These are phyloP conservation scores for Backusella morwellensis DNA, from an alignment of 192 early-diverging fungal species.

Conservation along the genomic window DNA sequence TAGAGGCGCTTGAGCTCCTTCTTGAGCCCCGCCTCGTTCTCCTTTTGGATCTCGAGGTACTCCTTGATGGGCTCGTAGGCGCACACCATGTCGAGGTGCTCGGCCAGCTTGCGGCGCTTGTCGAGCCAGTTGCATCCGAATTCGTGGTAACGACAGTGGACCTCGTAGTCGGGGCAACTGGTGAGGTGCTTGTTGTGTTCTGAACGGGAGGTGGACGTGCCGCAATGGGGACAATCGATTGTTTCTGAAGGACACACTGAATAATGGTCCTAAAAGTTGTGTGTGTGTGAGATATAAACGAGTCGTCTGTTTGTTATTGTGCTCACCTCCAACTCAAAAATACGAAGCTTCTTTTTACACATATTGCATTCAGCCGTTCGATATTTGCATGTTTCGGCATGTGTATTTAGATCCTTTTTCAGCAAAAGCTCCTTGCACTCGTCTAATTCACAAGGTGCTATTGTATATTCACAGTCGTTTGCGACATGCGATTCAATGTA, in stretches of 20 bases:
- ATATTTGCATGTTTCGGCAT: slow-evolving; percentile 57
- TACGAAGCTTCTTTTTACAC: slow-evolving; percentile 53
- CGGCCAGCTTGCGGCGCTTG: slow-evolving; percentile 28
- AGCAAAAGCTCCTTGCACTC: slow-evolving; percentile 53
- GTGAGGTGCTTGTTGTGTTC: slow-evolving; percentile 43
- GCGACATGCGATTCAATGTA: slow-evolving; percentile 51
- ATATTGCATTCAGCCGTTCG: slow-evolving; percentile 50
- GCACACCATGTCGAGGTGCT: slow-evolving; percentile 49
- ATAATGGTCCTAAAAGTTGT: slow-evolving; percentile 38
- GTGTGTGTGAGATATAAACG: not conserved
- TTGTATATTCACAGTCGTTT: slow-evolving; percentile 54
- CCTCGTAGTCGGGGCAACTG: slow-evolving; percentile 42
- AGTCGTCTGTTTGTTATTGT: not conserved
- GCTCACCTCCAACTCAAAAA: slow-evolving; percentile 40
- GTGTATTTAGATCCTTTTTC: slow-evolving; percentile 54
- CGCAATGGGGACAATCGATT: slow-evolving; percentile 55
- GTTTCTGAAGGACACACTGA: slow-evolving; percentile 52
- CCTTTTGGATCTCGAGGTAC: slow-evolving; percentile 47
- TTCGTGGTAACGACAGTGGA: slow-evolving; percentile 40
- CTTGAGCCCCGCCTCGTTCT: slow-evolving; percentile 36
- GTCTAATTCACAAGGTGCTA: slow-evolving; percentile 45
- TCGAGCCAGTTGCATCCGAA: slow-evolving; percentile 67
- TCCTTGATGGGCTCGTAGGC: slow-evolving; percentile 60
- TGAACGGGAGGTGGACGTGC: slow-evolving; percentile 35
- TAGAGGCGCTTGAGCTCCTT: slow-evolving; percentile 49